Conservation (phyloP, 495 filamentous ascomycete species). For the Neurospora sp. region DNA sequence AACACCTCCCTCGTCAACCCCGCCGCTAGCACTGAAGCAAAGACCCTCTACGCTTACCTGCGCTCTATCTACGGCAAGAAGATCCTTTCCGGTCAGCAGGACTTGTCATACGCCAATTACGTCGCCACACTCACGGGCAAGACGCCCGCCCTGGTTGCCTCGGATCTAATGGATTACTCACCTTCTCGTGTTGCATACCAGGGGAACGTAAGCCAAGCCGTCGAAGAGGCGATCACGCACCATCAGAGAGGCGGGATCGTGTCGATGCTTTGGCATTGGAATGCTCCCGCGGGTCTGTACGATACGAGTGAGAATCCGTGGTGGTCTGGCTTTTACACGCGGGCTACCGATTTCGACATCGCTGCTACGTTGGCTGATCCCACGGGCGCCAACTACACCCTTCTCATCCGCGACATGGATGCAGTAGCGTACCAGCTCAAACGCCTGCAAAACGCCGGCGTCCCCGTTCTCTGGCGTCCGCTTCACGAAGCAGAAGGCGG, state of each 20-base stretch:
- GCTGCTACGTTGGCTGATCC: slow-evolving; percentile 25
- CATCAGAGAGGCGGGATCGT: slow-evolving; percentile 33
- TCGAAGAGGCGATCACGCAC: slow-evolving; percentile 38
- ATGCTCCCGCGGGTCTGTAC: slow-evolving; percentile 24
- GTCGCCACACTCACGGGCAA: slow-evolving; percentile 32
- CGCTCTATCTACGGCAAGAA: slow-evolving; percentile 35
- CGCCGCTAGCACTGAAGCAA: slow-evolving; percentile 14
- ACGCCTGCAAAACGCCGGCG: slow-evolving; percentile 25
- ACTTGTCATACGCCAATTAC: slow-evolving; percentile 26
- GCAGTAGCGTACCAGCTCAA: slow-evolving; percentile 38
- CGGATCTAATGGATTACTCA: slow-evolving; percentile 40
- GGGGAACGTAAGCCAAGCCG: slow-evolving; percentile 24
- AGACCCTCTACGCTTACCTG: slow-evolving; percentile 25
- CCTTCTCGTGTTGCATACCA: slow-evolving; percentile 30
- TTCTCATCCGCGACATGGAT: slow-evolving; percentile 40
- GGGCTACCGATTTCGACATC: slow-evolving; percentile 35
- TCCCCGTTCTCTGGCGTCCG: slow-evolving; percentile 36
- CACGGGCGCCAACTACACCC: slow-evolving; percentile 32
- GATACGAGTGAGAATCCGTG: slow-evolving; percentile 34
- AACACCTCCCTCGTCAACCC: slow-evolving; percentile 21
- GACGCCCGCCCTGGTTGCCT: slow-evolving; percentile 32
- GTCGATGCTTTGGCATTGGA: slow-evolving; percentile 39
- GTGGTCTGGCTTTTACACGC: slow-evolving; percentile 40
- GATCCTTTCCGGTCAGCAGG: slow-evolving; percentile 40
- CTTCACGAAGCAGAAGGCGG: slow-evolving; percentile 40